Evolutionary conservation across 2,329 filamentous ascomycete species (phyloP), one percentile per base, ranked within the genome.

Genomic region (Botrytis galanthina): DNA sequence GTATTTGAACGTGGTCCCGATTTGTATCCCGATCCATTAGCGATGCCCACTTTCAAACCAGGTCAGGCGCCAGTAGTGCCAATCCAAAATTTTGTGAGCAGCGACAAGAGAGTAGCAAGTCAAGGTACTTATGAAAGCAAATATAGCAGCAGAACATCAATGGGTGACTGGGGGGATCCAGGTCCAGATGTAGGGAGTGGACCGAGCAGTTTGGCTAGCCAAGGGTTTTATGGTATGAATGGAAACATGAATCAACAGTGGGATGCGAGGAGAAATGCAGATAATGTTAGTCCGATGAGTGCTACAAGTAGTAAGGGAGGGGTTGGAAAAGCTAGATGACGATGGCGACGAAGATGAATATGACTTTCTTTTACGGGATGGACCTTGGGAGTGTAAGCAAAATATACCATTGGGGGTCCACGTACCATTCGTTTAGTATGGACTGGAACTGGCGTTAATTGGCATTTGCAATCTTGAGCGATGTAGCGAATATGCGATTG

Each of bases 151-250:
- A 76, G 78, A 5, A 75, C 76, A 39, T 71, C 70, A 32, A 71
- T 80, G 22, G 60, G 80, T 67, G 84, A 84, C 42, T 88, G 84
- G 86, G 86, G 85, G 71, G 87, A 88, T 72, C 87, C 87, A 0
- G 87, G 87, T 0, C 87, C 87, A 3, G 87, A 89, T 75, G 82
- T 89, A 1, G 86, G 87, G 18, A 67, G 62, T 37, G 71, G 66
- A 9, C 46, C 46, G 14, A 67, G 48, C 51, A 70, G 64, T 61
- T 22, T 61, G 48, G 66, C 42, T 29, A 8, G n/a, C 16, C 20
- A 68, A 59, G 44, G 72, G 29, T 71, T 73, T 46, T 70, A 64
- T 60, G 73, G 71, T 35, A 70, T 71, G 60, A 62, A 54, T 42
- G 69, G 44, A 37, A 69, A 69, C 20, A 46, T 60, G 64, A 73